Evolutionary conservation across 768 basidiomycete genomes (phyloP).

Genomic region (Collybia mongolica): DNA sequence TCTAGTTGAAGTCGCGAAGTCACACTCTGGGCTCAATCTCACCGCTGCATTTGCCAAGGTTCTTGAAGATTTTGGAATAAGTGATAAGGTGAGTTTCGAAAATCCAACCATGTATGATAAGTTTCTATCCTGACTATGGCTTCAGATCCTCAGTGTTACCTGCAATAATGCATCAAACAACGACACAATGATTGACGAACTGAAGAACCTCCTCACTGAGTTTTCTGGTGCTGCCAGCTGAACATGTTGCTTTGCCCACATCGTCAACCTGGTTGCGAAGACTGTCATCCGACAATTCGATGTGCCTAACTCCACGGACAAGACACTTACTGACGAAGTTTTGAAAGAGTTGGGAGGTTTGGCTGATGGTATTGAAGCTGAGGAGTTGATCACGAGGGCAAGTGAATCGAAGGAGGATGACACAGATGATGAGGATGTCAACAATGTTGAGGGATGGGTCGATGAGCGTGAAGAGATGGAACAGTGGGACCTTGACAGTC

Average conservation of each 20-base stretch:
- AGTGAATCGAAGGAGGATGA: constrained; percentile 11
- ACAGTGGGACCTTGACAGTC: constrained; percentile 3
- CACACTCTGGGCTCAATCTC: constrained; percentile 34
- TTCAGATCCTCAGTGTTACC: constrained; percentile 28
- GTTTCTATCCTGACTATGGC: too few species aligned
- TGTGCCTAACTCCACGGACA: too few species aligned
- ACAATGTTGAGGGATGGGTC: constrained; percentile 7
- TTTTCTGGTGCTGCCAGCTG: constrained; percentile 19
- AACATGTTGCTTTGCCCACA: constrained; percentile 31
- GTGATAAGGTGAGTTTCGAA: constrained; percentile 23
- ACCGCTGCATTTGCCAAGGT: constrained; percentile 29
- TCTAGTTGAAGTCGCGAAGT: constrained; percentile 28
- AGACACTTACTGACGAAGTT: background rate
- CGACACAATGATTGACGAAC: constrained; percentile 27
- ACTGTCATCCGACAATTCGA: constrained; percentile 29
- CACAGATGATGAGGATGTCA: constrained; percentile 10
- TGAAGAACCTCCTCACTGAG: constrained; percentile 13
- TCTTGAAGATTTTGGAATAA: constrained; percentile 30
- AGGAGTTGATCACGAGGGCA: constrained; percentile 1
- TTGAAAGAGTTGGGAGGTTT: constrained; percentile 1
- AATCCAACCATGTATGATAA: constrained; percentile 10
- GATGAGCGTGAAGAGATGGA: constrained; percentile 5
- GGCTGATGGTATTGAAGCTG: constrained; percentile 1
- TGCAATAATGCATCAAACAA: constrained; percentile 33
- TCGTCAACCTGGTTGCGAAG: constrained; percentile 32